phyloP scores from a whole-genome alignment of 306 rosid species.

The Styphnolobium japonicum region DNA sequence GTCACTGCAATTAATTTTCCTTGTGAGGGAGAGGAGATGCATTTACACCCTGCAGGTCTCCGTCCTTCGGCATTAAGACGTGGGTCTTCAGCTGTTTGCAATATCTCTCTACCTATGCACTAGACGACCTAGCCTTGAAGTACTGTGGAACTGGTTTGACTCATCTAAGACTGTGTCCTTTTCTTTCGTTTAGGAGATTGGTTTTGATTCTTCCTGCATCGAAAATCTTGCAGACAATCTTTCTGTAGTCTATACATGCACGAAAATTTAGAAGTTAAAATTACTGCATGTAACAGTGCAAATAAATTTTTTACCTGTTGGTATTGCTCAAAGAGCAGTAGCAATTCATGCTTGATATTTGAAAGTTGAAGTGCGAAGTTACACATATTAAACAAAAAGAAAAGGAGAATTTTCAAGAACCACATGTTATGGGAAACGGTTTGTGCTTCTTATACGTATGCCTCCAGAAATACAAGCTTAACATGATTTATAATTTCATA shows the following conservation, averaged over 20 bases:
- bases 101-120: conserved; percentile 14
- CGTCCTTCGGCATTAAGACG: conserved; percentile 35
- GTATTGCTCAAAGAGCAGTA: not conserved
- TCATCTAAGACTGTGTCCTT: conserved; percentile 4
- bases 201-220: not conserved
- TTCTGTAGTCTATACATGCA: not conserved
- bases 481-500: conserved; percentile 32
- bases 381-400: not conserved
- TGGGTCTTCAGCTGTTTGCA: conserved; percentile 16
- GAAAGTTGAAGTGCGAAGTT: not conserved
- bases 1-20: not conserved
- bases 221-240: conserved; percentile 18
- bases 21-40: not conserved
- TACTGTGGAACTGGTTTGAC: conserved; percentile 13
- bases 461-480: conserved; percentile 34
- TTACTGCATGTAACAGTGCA: not conserved
- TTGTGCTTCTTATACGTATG: conserved; percentile 32
- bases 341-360: not conserved
- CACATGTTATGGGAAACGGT: conserved; percentile 31
- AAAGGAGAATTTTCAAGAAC: conserved; percentile 15
- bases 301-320: not conserved
- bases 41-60: conserved; percentile 37
- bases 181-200: not conserved
- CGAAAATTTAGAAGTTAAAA: not conserved
- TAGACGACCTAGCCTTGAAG: not conserved